phyloP scores from a whole-genome alignment of 1,139 yeast genomes.

The Candida dubliniensis region DNA sequence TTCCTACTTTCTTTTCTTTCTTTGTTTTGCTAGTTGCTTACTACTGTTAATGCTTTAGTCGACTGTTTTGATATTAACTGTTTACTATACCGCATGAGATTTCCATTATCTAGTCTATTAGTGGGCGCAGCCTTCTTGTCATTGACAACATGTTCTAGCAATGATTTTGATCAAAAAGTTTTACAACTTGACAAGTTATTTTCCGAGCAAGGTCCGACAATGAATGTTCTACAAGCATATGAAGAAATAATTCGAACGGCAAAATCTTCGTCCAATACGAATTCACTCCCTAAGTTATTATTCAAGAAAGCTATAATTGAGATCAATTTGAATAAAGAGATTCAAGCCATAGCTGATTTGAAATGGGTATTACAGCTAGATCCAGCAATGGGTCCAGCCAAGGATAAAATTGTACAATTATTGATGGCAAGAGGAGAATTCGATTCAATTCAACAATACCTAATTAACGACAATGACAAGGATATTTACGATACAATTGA shows the following conservation, averaged over 20 bases:
- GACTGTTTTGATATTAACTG: not conserved
- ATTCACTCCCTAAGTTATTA: constrained; percentile 37
- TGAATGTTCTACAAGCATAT: constrained; percentile 25
- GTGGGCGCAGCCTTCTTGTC: constrained; percentile 4
- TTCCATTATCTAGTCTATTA: constrained; percentile 5
- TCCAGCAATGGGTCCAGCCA: constrained; percentile 43
- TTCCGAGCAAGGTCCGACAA: constrained; percentile 27
- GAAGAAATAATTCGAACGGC: constrained; percentile 13
- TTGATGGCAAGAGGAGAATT: constrained; percentile 48
- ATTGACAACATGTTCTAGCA: not conserved
- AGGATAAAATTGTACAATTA: constrained; percentile 41
- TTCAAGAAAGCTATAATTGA: constrained; percentile 58
- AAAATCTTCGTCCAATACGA: constrained; percentile 6
- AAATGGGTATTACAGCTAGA: constrained; percentile 41
- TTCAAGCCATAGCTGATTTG: constrained; percentile 49
- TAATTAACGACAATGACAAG: constrained; percentile 15
- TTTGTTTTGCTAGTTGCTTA: no score
- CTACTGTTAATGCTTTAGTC: no score
- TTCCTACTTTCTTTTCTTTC: no score
- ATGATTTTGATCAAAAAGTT: constrained; percentile 8
- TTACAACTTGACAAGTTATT: constrained; percentile 15
- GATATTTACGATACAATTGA: constrained; percentile 18
- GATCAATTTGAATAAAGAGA: constrained; percentile 47
- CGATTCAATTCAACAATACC: constrained; percentile 19
- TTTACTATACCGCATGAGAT: not conserved